Conservation (phyloP, 2,329 filamentous ascomycete genomes). For the Chaetomiaceae sp. region DNA sequence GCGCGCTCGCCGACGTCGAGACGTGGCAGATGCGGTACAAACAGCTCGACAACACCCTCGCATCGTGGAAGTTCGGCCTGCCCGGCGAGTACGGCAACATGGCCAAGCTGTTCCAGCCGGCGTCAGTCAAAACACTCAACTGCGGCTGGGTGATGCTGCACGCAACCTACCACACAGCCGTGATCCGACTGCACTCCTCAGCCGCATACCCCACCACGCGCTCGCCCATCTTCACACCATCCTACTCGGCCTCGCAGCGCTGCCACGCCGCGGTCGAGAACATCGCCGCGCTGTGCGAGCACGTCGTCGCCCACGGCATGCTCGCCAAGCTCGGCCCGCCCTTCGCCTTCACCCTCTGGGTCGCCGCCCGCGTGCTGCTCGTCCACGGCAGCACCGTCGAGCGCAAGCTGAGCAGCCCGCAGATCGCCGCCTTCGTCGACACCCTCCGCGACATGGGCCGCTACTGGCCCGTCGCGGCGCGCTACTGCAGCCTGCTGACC, state of each 20-base stretch:
- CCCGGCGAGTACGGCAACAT: slow-evolving; percentile 82
- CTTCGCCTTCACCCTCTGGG: slow-evolving; percentile 90
- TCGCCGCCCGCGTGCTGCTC: slow-evolving; percentile 77
- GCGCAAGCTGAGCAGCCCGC: slow-evolving; percentile 71
- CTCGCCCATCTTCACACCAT: slow-evolving; percentile 84
- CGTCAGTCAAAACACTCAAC: slow-evolving; percentile 64
- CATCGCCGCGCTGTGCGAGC: slow-evolving; percentile 71
- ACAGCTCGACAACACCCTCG: slow-evolving; percentile 73
- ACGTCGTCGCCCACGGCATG: slow-evolving; percentile 69
- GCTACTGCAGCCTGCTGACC: slow-evolving; percentile 74
- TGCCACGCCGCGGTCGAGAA: slow-evolving; percentile 80
- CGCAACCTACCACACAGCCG: slow-evolving; percentile 81
- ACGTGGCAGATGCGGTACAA: slow-evolving; percentile 85
- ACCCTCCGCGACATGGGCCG: slow-evolving; percentile 74
- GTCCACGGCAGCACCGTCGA: slow-evolving; percentile 90
- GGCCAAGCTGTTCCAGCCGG: slow-evolving; percentile 67
- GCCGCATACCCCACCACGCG: slow-evolving; percentile 87
- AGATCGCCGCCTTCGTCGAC: slow-evolving; percentile 77
- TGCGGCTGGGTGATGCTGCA: slow-evolving; percentile 90
- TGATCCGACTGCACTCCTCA: slow-evolving; percentile 86
- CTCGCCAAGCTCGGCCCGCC: slow-evolving; percentile 79
- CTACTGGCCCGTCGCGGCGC: slow-evolving; percentile 79
- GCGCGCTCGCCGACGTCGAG: slow-evolving; percentile 76
- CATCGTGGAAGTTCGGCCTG: slow-evolving; percentile 77
- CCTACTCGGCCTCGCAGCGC: slow-evolving; percentile 76